Conservation (phyloP, 169 alveolate genomes). For the Plasmodium coatneyi region DNA sequence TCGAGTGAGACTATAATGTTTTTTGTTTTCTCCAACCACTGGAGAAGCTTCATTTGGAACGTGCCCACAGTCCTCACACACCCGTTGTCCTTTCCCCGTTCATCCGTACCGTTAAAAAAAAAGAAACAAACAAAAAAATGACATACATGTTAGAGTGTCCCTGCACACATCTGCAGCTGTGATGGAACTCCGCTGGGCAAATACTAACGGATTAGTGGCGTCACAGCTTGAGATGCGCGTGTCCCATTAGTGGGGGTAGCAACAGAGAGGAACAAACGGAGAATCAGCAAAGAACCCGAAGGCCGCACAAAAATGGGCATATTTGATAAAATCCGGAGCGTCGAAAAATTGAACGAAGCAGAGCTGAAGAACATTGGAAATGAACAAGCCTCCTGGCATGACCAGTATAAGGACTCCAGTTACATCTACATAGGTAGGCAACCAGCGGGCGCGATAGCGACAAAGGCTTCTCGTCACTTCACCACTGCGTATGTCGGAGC, state of each 20-base stretch:
- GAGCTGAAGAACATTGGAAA: slow-evolving; percentile 82
- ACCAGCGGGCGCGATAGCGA: neutral
- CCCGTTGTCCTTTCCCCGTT: neutral
- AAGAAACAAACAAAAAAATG: neutral
- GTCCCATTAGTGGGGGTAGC: neutral
- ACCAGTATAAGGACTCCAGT: slow-evolving; percentile 84
- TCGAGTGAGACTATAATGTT: neutral
- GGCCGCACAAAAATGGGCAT: slow-evolving; percentile 32
- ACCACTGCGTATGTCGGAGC: neutral
- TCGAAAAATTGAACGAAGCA: slow-evolving; percentile 80
- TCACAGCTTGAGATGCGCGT: neutral
- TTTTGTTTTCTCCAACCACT: neutral
- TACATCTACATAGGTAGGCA: slow-evolving; percentile 81
- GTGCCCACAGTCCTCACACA: neutral
- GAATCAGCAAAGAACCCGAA: neutral
- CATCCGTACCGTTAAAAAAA: neutral
- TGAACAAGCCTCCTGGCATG: slow-evolving; percentile 88
- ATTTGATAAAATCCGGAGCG: slow-evolving; percentile 51
- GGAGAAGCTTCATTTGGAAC: neutral
- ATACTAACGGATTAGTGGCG: neutral
- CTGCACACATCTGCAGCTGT: neutral
- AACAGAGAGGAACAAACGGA: neutral
- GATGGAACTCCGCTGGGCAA: slow-evolving; percentile 1
- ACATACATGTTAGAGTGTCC: neutral
- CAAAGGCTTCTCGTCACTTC: neutral